Percentiles rank a stretch among this genome's conserved stretches.
Conservation (phyloP, 1,284 basidiomycete species). For the Microbotryomycetes sp. region DNA sequence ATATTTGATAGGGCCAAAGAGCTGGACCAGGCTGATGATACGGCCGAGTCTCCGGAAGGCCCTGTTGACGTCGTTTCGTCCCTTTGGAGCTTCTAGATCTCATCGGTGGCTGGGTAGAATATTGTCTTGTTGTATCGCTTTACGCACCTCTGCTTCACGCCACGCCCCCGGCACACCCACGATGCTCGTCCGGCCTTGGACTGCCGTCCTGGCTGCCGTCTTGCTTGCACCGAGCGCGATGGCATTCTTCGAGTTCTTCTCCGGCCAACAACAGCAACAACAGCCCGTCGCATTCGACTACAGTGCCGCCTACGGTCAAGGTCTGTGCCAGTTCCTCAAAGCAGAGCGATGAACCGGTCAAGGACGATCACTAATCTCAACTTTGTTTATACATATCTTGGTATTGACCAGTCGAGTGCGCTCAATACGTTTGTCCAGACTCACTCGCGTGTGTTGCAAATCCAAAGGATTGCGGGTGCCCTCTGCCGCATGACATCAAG, state of each 20-base stretch:
- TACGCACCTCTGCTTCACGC: no score
- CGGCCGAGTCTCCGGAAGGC: neutral
- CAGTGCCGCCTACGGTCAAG: no score
- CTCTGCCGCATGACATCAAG: conserved; percentile 59
- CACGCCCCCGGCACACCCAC: no score
- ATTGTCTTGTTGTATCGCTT: neutral
- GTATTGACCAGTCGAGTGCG: conserved; percentile 1
- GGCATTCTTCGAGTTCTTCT: conserved; percentile 23
- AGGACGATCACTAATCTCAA: no score
- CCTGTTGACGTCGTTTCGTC: conserved; percentile 10
- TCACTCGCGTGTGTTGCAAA: conserved; percentile 1
- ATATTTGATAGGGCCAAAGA: neutral
- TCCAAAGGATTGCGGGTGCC: conserved; percentile 9
- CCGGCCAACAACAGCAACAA: neutral
- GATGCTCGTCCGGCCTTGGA: no score
- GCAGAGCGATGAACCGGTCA: neutral
- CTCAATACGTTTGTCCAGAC: conserved; percentile 6
- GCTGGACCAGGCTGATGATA: no score
- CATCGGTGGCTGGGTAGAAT: neutral
- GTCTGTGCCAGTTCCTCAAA: no score
- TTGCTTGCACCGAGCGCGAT: neutral
- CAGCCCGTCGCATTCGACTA: neutral
- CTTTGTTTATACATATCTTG: neutral
- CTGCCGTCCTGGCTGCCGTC: no score
- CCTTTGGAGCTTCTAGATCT: conserved; percentile 14